These are phyloP conservation scores for Trichophyton mentagrophytes DNA, from an alignment of 2,329 filamentous ascomycete genomes.

Conservation along the genomic window DNA sequence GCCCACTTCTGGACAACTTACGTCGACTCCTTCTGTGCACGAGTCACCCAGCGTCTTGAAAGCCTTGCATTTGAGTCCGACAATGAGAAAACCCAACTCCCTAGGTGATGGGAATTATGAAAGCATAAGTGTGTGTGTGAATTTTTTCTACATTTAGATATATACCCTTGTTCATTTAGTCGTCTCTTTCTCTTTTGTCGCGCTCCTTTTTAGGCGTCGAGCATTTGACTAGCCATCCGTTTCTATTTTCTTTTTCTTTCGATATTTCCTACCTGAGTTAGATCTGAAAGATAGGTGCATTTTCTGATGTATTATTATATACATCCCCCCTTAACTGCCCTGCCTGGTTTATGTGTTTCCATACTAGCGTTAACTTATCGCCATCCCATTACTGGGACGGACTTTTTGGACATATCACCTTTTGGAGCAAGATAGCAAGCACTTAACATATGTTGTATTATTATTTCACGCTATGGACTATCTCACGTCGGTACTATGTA, in stretches of 20 bases:
- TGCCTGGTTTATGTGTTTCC: not conserved
- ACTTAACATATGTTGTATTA: not conserved
- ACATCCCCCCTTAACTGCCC: not conserved
- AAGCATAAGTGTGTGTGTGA: not conserved
- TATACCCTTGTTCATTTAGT: not conserved
- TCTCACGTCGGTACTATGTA: too few relatives aligned
- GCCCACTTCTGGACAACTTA: conserved; percentile 42
- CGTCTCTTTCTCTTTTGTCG: not conserved
- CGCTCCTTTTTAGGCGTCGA: not conserved
- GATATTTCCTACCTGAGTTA: not conserved
- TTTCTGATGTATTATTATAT: not conserved
- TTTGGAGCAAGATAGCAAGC: not conserved
- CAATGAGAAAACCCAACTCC: conserved; percentile 21
- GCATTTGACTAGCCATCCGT: not conserved
- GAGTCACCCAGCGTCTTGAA: conserved; percentile 37
- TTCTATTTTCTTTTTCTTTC: too few relatives aligned
- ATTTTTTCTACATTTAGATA: not conserved
- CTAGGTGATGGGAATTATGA: not conserved
- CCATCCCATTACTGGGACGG: not conserved
- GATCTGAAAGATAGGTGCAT: not conserved
- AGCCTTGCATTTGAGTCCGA: conserved; percentile 36
- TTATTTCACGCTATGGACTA: too few relatives aligned
- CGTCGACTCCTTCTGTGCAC: conserved; percentile 40
- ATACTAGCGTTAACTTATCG: not conserved
- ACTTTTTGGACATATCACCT: not conserved